A percentile compares a stretch with the other conserved stretches of the same genome.
phyloP scores from a whole-genome alignment of 306 rosid genomes.

The Vigna hirtella region DNA sequence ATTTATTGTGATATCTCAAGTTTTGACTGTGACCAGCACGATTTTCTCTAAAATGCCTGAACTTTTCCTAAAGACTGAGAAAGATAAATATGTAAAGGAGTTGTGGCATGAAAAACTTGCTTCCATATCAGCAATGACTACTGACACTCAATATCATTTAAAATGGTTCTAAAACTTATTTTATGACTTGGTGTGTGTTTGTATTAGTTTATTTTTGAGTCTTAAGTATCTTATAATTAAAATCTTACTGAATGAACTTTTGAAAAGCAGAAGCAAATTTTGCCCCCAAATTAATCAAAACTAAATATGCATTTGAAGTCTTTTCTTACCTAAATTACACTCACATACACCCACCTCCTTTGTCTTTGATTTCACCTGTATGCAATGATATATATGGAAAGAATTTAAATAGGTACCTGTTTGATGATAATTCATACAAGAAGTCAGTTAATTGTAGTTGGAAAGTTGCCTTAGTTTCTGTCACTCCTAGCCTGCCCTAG shows the following conservation, averaged over 20 bases:
- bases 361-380: slow-evolving; percentile 24
- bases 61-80: slow-evolving; percentile 21
- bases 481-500: too few species aligned
- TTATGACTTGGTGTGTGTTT: slow-evolving; percentile 11
- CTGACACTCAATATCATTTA: slow-evolving; percentile 5
- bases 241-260: neutral
- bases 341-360: neutral
- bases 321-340: slow-evolving; percentile 15
- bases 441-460: neutral
- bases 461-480: too few species aligned
- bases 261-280: neutral
- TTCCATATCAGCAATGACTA: slow-evolving; percentile 19
- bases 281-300: slow-evolving; percentile 16
- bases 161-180: slow-evolving; percentile 13
- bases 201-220: slow-evolving; percentile 22
- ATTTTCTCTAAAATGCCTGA: slow-evolving; percentile 29
- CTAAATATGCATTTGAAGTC: slow-evolving; percentile 6
- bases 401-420: slow-evolving; percentile 32
- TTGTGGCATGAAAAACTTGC: neutral
- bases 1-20: slow-evolving; percentile 29
- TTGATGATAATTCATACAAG: slow-evolving; percentile 27
- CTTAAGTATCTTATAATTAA: slow-evolving; percentile 11
- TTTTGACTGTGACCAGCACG: slow-evolving; percentile 36
- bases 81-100: slow-evolving; percentile 33
- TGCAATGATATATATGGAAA: slow-evolving; percentile 26